phyloP scores from a whole-genome alignment of 116 monocot species.

The Trichopus zeylanicus region DNA sequence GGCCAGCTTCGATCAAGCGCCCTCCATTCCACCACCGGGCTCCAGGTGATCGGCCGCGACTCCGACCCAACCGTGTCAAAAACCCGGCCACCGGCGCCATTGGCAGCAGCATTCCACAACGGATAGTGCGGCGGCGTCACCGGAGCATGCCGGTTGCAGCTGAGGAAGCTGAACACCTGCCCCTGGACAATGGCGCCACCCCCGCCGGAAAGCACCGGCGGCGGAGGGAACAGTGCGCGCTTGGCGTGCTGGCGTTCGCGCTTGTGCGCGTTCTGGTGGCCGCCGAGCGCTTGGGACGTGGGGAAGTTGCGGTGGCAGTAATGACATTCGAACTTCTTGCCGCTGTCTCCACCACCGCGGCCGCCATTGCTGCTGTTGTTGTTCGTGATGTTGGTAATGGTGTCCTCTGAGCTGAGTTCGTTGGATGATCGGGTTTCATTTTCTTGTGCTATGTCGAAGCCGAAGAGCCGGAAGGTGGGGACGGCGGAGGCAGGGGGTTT shows the following conservation, averaged over 20 bases:
- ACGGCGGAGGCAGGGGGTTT: constrained; percentile 10
- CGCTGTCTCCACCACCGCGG: constrained; percentile 5
- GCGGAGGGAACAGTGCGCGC: constrained; percentile 23
- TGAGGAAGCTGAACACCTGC: not conserved
- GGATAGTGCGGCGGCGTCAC: not conserved
- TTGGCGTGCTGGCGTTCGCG: constrained; percentile 58
- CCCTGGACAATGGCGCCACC: constrained; percentile 1
- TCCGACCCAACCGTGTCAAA: constrained; percentile 16
- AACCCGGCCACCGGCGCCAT: not conserved
- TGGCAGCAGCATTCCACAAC: not conserved
- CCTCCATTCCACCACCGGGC: constrained; percentile 2
- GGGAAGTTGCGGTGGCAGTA: constrained; percentile 62
- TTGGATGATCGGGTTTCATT: not conserved
- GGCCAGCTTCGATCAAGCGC: constrained; percentile 7
- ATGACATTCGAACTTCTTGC: constrained; percentile 58
- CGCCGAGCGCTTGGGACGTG: constrained; percentile 62
- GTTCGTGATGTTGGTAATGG: not conserved
- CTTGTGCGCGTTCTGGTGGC: constrained; percentile 84
- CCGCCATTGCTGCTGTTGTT: not conserved
- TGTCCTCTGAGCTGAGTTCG: not conserved
- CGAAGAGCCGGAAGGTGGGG: constrained; percentile 61
- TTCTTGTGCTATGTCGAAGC: constrained; percentile 56
- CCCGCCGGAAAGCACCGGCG: constrained; percentile 7
- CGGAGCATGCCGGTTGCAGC: not conserved
- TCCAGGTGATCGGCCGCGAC: constrained; percentile 15